Percentiles rank a stretch among this genome's conserved stretches.
Conservation (phyloP, 2,329 filamentous ascomycete genomes). For the Penicillium expansum region DNA sequence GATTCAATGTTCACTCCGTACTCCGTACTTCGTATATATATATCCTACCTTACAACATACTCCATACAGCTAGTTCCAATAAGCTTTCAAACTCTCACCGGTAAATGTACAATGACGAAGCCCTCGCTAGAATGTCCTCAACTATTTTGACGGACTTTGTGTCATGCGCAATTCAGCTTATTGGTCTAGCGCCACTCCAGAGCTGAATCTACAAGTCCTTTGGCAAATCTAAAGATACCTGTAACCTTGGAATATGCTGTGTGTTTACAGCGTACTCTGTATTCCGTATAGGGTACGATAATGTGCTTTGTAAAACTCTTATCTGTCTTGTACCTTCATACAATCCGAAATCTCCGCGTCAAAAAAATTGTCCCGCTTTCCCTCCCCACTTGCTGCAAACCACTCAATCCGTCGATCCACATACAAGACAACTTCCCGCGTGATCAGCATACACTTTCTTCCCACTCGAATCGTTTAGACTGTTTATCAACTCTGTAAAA, state of each 20-base stretch:
- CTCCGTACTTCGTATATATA: no score
- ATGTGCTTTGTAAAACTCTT: neutral
- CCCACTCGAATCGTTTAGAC: neutral
- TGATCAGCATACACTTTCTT: slow-evolving; percentile 21
- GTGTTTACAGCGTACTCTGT: neutral
- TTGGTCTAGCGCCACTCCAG: neutral
- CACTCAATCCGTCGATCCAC: slow-evolving; percentile 14
- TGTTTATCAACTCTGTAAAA: neutral
- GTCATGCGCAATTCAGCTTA: neutral
- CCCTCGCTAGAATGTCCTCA: neutral
- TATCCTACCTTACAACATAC: neutral
- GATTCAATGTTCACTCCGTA: neutral
- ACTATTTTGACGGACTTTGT: neutral
- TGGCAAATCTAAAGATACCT: neutral
- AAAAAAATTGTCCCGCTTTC: slow-evolving; percentile 2
- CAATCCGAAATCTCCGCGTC: slow-evolving; percentile 3
- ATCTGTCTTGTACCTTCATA: neutral
- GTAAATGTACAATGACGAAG: neutral
- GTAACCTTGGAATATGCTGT: neutral
- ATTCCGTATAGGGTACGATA: neutral
- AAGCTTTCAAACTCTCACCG: neutral
- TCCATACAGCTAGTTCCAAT: neutral
- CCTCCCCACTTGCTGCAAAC: slow-evolving; percentile 3
- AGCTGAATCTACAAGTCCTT: neutral
- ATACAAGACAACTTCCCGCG: slow-evolving; percentile 19